Percentiles rank a stretch among this genome's conserved stretches.
Conservation (phyloP, 192 early-diverging fungal genomes). For the Coemansia sp. region DNA sequence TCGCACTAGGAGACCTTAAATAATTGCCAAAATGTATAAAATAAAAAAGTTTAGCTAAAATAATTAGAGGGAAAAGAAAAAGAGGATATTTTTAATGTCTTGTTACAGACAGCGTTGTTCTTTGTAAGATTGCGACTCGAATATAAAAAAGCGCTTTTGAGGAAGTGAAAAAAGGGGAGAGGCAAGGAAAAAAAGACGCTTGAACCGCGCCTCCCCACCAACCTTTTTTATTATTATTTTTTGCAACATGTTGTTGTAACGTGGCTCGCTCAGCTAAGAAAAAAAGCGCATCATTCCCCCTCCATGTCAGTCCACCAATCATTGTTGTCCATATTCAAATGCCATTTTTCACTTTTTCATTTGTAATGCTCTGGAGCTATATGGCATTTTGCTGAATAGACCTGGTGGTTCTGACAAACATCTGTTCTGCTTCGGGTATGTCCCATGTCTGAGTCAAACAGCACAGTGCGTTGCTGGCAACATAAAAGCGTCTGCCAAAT, state of each 20-base stretch:
- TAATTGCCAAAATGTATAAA: neutral
- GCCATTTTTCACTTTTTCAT: neutral
- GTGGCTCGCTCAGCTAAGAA: neutral
- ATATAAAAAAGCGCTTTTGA: neutral
- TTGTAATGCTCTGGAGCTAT: neutral
- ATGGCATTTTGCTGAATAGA: neutral
- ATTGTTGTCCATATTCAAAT: neutral
- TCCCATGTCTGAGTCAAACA: too few species aligned
- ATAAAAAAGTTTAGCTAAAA: neutral
- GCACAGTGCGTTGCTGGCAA: too few species aligned
- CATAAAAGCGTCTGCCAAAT: too few species aligned
- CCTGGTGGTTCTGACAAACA: too few species aligned
- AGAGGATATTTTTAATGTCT: constrained; percentile 8
- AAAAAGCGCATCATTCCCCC: neutral
- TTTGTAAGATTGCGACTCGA: too few species aligned
- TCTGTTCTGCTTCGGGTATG: too few species aligned
- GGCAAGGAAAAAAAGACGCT: neutral
- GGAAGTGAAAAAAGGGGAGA: neutral
- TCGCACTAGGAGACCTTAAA: neutral
- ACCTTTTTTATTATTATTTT: neutral
- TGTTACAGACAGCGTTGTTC: neutral
- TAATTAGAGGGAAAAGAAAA: constrained; percentile 5
- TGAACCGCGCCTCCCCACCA: too few species aligned
- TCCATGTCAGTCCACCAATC: neutral
- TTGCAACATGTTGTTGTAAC: neutral